Conservation (phyloP, 2,329 filamentous ascomycete genomes). For the Berkeleyomyces rouxiae region DNA sequence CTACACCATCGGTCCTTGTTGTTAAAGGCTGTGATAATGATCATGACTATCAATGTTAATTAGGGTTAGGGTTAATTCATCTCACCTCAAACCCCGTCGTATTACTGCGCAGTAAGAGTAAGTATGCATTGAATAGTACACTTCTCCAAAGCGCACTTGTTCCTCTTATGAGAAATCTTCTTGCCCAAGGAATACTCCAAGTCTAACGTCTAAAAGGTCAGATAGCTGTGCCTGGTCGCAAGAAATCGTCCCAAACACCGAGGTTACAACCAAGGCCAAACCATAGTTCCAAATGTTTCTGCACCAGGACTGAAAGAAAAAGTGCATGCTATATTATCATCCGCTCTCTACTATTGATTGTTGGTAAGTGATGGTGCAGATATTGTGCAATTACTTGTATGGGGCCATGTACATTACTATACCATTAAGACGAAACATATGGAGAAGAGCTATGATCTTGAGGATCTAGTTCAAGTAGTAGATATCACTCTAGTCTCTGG, state of each 20-base stretch:
- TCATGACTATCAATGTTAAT: neutral
- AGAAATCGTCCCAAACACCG: slow-evolving; percentile 50
- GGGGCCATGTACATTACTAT: slow-evolving; percentile 47
- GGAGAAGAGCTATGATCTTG: slow-evolving; percentile 39
- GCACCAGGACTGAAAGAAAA: slow-evolving; percentile 39
- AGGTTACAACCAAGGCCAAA: slow-evolving; percentile 49
- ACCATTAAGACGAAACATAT: slow-evolving; percentile 43
- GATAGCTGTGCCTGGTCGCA: slow-evolving; percentile 49
- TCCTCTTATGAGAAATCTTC: slow-evolving; percentile 37
- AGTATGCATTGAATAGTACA: neutral
- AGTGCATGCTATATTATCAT: slow-evolving; percentile 47
- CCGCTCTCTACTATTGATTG: slow-evolving; percentile 51
- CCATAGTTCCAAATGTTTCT: slow-evolving; percentile 45
- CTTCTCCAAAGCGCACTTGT: neutral
- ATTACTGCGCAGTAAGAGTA: neutral
- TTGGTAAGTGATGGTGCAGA: slow-evolving; percentile 42
- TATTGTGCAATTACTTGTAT: slow-evolving; percentile 50
- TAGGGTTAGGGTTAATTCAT: neutral
- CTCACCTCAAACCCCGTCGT: neutral
- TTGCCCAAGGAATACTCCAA: slow-evolving; percentile 57
- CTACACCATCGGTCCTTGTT: slow-evolving; percentile 8
- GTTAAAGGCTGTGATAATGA: too few species aligned
- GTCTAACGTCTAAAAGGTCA: slow-evolving; percentile 52
- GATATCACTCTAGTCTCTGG: slow-evolving; percentile 33
- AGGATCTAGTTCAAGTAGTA: slow-evolving; percentile 43